Conservation (phyloP, 1,139 yeast species). For the Saccharomyces pastorianus region DNA sequence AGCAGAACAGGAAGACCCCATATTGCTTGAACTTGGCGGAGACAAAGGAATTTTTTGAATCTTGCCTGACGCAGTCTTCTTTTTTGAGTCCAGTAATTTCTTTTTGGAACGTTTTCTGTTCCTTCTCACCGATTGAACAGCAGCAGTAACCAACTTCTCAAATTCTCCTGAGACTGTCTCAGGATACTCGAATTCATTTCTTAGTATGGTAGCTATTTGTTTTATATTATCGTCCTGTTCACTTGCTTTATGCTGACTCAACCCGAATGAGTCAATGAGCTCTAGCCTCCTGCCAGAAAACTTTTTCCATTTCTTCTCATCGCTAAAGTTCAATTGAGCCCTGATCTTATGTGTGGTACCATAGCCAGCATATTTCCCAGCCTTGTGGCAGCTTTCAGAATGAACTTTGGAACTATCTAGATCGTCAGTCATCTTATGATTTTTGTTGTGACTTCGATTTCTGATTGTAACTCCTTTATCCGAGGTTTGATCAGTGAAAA, state of each 20-base stretch:
- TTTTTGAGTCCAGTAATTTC: constrained; percentile 4
- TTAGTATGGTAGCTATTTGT: constrained; percentile 64
- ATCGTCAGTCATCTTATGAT: background rate
- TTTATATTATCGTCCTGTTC: constrained; percentile 82
- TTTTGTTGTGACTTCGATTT: background rate
- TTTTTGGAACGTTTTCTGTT: constrained; percentile 51
- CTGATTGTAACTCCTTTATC: background rate
- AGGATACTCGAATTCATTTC: constrained; percentile 72
- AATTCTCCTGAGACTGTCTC: constrained; percentile 56
- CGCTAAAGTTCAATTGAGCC: constrained; percentile 61
- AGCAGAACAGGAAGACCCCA: constrained; percentile 2
- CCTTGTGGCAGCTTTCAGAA: background rate
- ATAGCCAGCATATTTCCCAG: constrained; percentile 10
- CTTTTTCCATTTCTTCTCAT: constrained; percentile 79
- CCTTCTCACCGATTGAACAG: constrained; percentile 72
- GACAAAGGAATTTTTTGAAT: constrained; percentile 5
- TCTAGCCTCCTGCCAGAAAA: constrained; percentile 84
- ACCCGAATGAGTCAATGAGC: constrained; percentile 70
- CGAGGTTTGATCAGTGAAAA: background rate
- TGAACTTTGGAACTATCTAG: background rate
- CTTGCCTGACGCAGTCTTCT: background rate
- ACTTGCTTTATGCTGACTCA: constrained; percentile 75
- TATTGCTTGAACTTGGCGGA: constrained; percentile 7
- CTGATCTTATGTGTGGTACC: constrained; percentile 82
- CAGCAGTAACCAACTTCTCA: constrained; percentile 85